Evolutionary conservation across 139 green algal genomes (phyloP), one percentile per base, ranked within the genome.

Genomic region (Diplosphaera chodatii): DNA sequence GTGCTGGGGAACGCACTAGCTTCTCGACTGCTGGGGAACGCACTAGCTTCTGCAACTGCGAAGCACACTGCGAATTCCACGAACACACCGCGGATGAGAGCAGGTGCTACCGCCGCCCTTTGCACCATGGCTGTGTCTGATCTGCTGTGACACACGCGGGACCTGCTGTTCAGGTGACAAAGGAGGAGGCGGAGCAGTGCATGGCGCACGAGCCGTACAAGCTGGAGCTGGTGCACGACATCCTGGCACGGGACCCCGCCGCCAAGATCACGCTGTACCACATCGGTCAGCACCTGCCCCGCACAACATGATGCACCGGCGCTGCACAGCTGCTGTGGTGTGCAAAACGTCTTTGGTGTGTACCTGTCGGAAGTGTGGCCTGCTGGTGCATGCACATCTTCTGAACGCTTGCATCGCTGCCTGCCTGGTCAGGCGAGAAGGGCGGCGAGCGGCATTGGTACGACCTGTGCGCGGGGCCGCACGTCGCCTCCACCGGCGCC

Each of bases 221-320:
- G 81, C 80, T 96, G 37, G 93, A 99, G 79, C 96, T 99, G 74
- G 82, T 99, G 34, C 82, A 97, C 33, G 77, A 76, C 71, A 97
- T 98, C 72, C 73, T 90, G 23, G 79, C 68, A 1, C 81, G 76
- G 20, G 81, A 94, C 67, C 81, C 90, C 1, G 68, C 77, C 18
- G 91, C 92, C 6, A 59, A 89, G 72, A 98, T 99, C 85, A 99
- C 95, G 29, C 96, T 99, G 71, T 98, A 97, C 82, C 93, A 98
- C 85, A 95, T 98, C 5, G 95, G 95, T 73, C 72, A 87, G 64
- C 55, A 22, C 25, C 30, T 40, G 15, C 67, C 69, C 48, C 48
- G 48, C 48, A 4, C 22, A 18, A 18, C 48, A 59, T 23, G 16
- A n/a, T n/a, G n/a, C n/a, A n/a, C n/a, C n/a, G n/a, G n/a, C n/a